Evolutionary conservation across 2,329 filamentous ascomycete genomes (phyloP), one percentile per base, ranked within the genome.

Genomic region (Alternaria burnsii): DNA sequence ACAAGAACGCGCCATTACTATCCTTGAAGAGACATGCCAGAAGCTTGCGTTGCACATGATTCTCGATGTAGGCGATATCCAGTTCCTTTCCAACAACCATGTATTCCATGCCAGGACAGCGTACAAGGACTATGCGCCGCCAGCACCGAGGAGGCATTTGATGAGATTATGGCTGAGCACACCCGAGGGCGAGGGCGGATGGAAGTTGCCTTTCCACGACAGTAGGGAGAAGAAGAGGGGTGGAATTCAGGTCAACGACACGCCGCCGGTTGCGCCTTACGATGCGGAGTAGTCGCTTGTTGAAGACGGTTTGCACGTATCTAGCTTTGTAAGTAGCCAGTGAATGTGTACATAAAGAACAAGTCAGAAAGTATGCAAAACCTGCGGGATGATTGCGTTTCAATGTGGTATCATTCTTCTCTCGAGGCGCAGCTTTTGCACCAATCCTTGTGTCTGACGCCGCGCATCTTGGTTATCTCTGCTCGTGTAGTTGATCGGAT

Each of bases 161-260:
- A 90, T 97, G 84, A 84, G 93, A 46, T 80, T 97, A 67, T 97
- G 93, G 93, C 81, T 97, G 56, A 89, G 91, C 11, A 93, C 91
- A 3, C 92, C 93, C 0, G 90, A 94, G 80, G 83, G 79, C 22
- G 93, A 97, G 78, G 93, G 92, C 3, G 93, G 93, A 0, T 97
- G 93, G 93, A 88, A 86, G 52, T 78, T 97, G 78, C 93, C 93
- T 1, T 94, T 94, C 80, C 89, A 88, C 70, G 93, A 97, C 78
- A 90, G 87, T 57, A 82, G 86, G 57, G 90, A 95, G 84, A 92
- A 91, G 86, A 97, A 96, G 86, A 85, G 93, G 18, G 92, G 92
- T 8, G 93, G 93, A 0, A 92, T 97, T 67, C 93, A 97, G 81
- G 93, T 97, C 3, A 87, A 97, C 77, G 87, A 96, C 76, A 91